Base-by-base conservation (phyloP, 208 protist species). In the Crithidia thermophila region DNA sequence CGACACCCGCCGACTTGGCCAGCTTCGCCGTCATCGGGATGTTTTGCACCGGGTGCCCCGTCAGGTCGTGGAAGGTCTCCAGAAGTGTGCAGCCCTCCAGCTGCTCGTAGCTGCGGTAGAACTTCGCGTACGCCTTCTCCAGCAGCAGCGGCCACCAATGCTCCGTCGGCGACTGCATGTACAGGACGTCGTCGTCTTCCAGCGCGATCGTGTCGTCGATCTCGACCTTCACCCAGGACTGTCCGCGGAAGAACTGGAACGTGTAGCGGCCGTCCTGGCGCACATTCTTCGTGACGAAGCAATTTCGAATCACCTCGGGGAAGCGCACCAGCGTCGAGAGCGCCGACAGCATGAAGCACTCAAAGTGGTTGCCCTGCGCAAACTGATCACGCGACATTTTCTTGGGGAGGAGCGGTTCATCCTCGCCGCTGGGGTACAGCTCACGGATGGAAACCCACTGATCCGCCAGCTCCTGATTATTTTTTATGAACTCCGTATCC, bases 61-160 rank as follows among this genome's bases (percentile, higher is more conserved):
- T 94, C 50, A 96, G 39, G 53, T 96, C 91, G 42, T 90, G 83
- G 30, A 91, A 82, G 2, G 84, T 79, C 69, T 96, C 88, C 40
- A 76, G 74, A 6, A 87, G 72, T 18, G 79, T 93, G 64, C 88
- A 93, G 37, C 85, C 83, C n/a, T 92, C 84, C 11, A 96, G 68
- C 16, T 83, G 69, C 30, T 82, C 75, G 72, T 94, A 96, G 34
- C 52, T 63, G 34, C 70, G 82, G 77, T 93, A 89, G 77, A 96
- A 93, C 68, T 96, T 96, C 30, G 91, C 91, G 72, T 96, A 96
- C 36, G 91, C 91, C 83, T 96, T 96, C 79, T 96, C 88, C 56
- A 96, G 75, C 62, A 96, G 74, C 45, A 94, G 72, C 25, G 91
- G 88, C 78, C 86, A 96, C 83, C 84, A 91, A 57, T 89, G 87